Base-by-base conservation (phyloP, 345 rosid species). In the Populus davidiana region DNA sequence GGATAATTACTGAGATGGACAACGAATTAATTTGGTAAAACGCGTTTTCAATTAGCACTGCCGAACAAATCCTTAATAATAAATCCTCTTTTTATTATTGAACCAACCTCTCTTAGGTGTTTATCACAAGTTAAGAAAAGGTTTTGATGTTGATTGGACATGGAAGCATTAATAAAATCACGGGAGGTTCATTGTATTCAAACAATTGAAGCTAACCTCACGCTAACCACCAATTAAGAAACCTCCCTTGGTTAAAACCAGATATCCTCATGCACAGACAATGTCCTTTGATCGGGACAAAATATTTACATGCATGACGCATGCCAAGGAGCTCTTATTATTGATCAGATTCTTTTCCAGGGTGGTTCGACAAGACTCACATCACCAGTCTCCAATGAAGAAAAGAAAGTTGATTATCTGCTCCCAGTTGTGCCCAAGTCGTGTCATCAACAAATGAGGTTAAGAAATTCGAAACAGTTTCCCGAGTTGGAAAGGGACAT, bases 401-500 rank as follows among this genome's bases (percentile, higher is more conserved):
- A 52, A 18, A 52, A 20, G 18, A 18, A 0, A 6, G 18, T 2
- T 20, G 59, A 18, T 52, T 20, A 5, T n/a, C 44, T 11, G 18
- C 50, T 47, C 50, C 50, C 16, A 47, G 5, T 44, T 13, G 50
- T 13, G 14, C 50, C 50, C 16, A 47, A 4, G 18, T 47, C 17
- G 3, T 12, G 50, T 41, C 44, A 41, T 41, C 10, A 41, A 11
- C 44, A 41, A 12, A 41, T 41, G 11, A 10, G 44, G 44, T 41
- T 11, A 47, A 47, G 41, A 38, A 44, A 13, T 44, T 44, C 49
- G 16, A 9, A 47, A 61, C 63, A 67, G 36, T 54, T 67, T 44
- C 69, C 78, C 75, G 44, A 70, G 70, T 31, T 47, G 75, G 84
- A 73, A 67, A 75, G 12, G 75, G 82, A 78, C 84, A 44, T 67